Evolutionary conservation across 352 stramenopile species (phyloP), one percentile per base, ranked within the genome.

Genomic region (Globisporangium spiculum): DNA sequence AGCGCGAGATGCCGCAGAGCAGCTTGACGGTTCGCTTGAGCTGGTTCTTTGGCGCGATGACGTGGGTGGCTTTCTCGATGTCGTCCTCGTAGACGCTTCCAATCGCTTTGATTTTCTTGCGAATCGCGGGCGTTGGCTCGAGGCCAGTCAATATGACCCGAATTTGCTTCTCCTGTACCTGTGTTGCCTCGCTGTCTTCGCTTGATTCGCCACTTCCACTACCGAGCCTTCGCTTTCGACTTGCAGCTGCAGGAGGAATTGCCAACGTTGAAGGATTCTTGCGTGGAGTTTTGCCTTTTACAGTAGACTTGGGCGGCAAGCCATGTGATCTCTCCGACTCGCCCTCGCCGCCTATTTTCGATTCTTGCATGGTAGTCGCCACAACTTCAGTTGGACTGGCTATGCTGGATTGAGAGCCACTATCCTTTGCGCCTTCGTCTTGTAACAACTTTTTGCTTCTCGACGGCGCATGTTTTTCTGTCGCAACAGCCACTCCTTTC

Each of bases 21-120:
- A 48, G 41, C 59, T 89, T 89, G 26, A 89, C 81, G 6, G 81
- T 90, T 9, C 81, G 75, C 60, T 90, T 90, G 44, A 90, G 71
- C 58, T 81, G 67, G 60, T 84, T 73, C 34, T 73, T 77, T 8
- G 78, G 81, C 7, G 77, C 81, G 30, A 90, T 67, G 30, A 90
- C 66, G 65, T 90, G 81, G 3, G 79, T 90, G 18, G 76, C 81
- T 24, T 59, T 71, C 48, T 81, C 70, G 24, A 90, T 69, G 22
- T 90, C 79, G 16, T 83, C 70, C 68, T 88, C 79, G 59, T 87
- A 83, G 27, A 46, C 55, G 44, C 69, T 70, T 0, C 69, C 63
- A 22, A 90, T 83, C 3, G 75, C 62, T 52, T 70, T 74, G 66
- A 88, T 83, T 63, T 85, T 76, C 65, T 76, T 82, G 32, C 72